Evolutionary conservation across 2,329 filamentous ascomycete species (phyloP).

Genomic region (Cordyceps pruinosa): DNA sequence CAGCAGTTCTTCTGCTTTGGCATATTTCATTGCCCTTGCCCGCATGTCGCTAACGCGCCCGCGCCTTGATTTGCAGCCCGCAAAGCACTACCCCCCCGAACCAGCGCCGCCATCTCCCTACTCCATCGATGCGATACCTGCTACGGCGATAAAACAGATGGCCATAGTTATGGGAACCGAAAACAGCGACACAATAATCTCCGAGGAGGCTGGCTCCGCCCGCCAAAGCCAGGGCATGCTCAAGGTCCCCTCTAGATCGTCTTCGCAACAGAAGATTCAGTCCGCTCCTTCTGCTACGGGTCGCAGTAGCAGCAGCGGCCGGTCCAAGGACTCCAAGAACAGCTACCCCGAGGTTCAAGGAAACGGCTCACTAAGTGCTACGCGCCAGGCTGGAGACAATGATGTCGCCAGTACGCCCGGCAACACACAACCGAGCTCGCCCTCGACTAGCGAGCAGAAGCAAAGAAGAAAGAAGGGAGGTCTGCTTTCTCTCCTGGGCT

Average conservation of each 20-base stretch:
- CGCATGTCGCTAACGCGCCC: background rate
- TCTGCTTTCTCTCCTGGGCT: constrained; percentile 56
- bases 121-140: constrained; percentile 27
- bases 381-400: constrained; percentile 49
- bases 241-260: constrained; percentile 55
- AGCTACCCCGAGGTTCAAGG: constrained; percentile 57
- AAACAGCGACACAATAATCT: constrained; percentile 34
- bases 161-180: constrained; percentile 33
- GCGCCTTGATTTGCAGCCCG: background rate
- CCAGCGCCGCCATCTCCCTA: constrained; percentile 21
- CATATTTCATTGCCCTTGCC: background rate
- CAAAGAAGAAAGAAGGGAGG: constrained; percentile 50
- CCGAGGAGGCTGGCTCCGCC: constrained; percentile 35
- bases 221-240: constrained; percentile 49
- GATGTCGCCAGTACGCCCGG: constrained; percentile 43
- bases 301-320: constrained; percentile 55
- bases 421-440: constrained; percentile 46
- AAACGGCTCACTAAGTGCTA: constrained; percentile 63
- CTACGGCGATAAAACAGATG: constrained; percentile 25
- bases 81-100: constrained; percentile 28
- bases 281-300: constrained; percentile 52
- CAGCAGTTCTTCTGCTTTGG: background rate
- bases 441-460: constrained; percentile 40
- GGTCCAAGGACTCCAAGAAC: constrained; percentile 58
- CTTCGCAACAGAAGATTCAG: constrained; percentile 51